Percentiles rank a stretch among this genome's conserved stretches.
Evolutionary conservation across 176 grass and related monocot genomes (phyloP).

Genomic region (Elymus sibiricus): DNA sequence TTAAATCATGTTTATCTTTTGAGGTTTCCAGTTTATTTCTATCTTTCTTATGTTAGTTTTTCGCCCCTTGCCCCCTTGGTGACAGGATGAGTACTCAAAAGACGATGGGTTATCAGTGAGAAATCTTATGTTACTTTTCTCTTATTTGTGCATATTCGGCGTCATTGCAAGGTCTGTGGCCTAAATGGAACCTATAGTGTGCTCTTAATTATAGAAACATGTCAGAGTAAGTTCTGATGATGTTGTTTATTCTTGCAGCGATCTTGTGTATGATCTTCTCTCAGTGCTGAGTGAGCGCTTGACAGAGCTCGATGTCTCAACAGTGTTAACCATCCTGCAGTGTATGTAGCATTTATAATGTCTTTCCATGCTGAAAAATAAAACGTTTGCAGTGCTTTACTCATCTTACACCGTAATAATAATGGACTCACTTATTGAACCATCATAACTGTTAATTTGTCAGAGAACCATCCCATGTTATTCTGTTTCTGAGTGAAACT

Average conservation of each 20-base stretch:
- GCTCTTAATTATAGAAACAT: conserved; percentile 11
- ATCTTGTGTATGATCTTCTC: conserved; percentile 87
- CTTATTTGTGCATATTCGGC: conserved; percentile 79
- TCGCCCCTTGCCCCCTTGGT: conserved; percentile 13
- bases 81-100: conserved; percentile 83
- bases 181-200: conserved; percentile 4
- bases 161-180: conserved; percentile 70
- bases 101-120: conserved; percentile 72
- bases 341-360: conserved; percentile 48
- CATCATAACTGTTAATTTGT: neutral
- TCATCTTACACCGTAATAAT: neutral
- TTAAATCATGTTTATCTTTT: neutral
- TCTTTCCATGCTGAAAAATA: neutral
- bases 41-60: neutral
- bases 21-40: neutral
- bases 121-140: conserved; percentile 77
- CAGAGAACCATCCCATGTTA: neutral
- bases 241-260: conserved; percentile 38
- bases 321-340: conserved; percentile 66
- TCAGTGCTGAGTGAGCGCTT: conserved; percentile 60
- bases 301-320: conserved; percentile 83
- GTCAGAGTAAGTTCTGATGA: conserved; percentile 20
- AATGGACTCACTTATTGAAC: neutral
- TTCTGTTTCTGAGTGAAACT: conserved; percentile 4
- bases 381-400: neutral